Base-by-base conservation (phyloP, 2,329 filamentous ascomycete species). In the Ceratocystis diversiconidia region DNA sequence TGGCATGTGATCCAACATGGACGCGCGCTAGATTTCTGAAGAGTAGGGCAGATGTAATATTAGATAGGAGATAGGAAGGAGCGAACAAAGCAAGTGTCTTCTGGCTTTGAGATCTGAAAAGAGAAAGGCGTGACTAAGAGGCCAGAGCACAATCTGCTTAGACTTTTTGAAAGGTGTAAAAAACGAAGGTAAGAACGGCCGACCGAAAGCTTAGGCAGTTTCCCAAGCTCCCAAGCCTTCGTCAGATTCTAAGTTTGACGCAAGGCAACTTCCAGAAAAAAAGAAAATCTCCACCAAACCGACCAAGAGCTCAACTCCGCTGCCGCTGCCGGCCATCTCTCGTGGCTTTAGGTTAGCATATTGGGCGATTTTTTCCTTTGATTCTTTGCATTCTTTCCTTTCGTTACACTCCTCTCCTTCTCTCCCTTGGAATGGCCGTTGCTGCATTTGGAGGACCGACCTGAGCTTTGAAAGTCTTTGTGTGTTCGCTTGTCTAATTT, bases 1-100 rank as follows among this genome's bases (percentile, higher is more conserved):
- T 64, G 55, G 41, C 63, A 60, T 60, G 63, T 48, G 63, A 64
- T 60, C 52, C 55, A 50, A 48, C 32, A 46, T 28, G 43, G 52
- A 57, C 52, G 25, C 52, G 52, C 22, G 28, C 22, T 28, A 28
- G 22, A 28, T 57, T 57, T 52, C 48, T 22, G 48, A 6, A 57
- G 10, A 57, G 28, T 12, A 15, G 22, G 36, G 36, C 36, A 41
- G 48, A 19, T 50, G 48, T 25, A 22, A 41, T 41, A 15, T 41
- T 50, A 25, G 48, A 25, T 22, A 32, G 25, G 28, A 57, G 52
- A 32, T 0, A 15, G 52, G 52, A 57, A 57, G 52, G 52, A 57
- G 30, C 52, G 17, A 50, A 50, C 48, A 50, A 50, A 22, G 15
- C 48, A 50, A 41, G 36, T 41, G 36, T 41, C 36, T 15, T 41